These are phyloP conservation scores for Musa balbisiana DNA, from an alignment of 202 grass and related monocot genomes.

Conservation along the genomic window DNA sequence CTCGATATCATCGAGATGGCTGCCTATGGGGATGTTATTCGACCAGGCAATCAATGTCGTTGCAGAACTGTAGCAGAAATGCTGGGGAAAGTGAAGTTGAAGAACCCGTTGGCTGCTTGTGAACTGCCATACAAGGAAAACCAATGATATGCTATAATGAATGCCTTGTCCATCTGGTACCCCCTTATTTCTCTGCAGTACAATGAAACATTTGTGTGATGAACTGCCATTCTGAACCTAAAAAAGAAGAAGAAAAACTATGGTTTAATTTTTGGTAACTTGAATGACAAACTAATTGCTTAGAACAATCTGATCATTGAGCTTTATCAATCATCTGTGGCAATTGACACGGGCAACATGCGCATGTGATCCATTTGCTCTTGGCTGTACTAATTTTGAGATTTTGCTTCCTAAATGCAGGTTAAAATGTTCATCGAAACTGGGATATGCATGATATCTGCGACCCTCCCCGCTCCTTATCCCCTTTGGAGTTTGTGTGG, in stretches of 20 bases:
- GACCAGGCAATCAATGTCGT: constrained; percentile 76
- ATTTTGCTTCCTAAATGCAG: no score
- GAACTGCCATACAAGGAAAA: constrained; percentile 46
- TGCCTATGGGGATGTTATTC: constrained; percentile 76
- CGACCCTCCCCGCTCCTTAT: no score
- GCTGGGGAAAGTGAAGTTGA: constrained; percentile 67
- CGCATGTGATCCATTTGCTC: no score
- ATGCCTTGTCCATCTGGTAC: neutral
- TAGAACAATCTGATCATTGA: no score
- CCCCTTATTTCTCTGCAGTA: neutral
- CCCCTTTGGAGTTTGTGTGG: no score
- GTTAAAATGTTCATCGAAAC: no score
- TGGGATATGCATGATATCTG: no score
- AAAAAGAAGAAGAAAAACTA: neutral
- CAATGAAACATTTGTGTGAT: neutral
- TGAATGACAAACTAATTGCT: no score
- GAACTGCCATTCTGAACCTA: neutral
- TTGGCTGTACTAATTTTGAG: no score
- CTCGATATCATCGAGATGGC: constrained; percentile 95
- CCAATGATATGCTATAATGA: neutral
- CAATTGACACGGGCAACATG: no score
- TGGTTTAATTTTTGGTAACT: no score
- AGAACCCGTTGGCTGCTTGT: constrained; percentile 60
- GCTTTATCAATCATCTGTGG: no score
- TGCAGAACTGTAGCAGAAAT: constrained; percentile 82